Conservation (phyloP, 805 yeast genomes). For the Middelhovenomyces tepae region DNA sequence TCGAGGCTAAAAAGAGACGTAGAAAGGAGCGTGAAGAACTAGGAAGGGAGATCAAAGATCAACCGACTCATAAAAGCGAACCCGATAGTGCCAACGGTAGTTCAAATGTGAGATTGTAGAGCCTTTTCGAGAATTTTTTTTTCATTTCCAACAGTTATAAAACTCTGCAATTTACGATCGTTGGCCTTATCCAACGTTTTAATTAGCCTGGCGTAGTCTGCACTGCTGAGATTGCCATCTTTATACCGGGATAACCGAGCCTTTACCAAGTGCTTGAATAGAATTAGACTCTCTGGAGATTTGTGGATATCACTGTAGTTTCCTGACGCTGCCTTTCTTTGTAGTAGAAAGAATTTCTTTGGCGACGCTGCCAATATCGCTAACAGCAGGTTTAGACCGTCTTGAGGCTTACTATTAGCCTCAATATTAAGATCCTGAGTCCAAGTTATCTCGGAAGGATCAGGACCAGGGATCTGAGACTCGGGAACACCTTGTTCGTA, state of each 20-base stretch:
- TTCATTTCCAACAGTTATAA: no score
- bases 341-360: constrained; percentile 11
- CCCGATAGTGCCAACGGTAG: no score
- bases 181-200: constrained; percentile 8
- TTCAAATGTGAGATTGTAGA: no score
- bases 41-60: no score
- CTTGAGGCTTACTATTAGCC: constrained; percentile 13
- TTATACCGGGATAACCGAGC: constrained; percentile 14
- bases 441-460: constrained; percentile 15
- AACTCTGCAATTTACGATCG: no score
- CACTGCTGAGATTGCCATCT: constrained; percentile 17
- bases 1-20: constrained; percentile 78
- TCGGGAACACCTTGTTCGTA: constrained; percentile 8
- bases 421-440: constrained; percentile 14
- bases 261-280: constrained; percentile 10
- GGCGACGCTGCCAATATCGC: constrained; percentile 14
- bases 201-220: constrained; percentile 15
- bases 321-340: constrained; percentile 14
- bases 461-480: constrained; percentile 5
- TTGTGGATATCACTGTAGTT: constrained; percentile 8
- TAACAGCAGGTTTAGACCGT: constrained; percentile 11
- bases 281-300: constrained; percentile 8
- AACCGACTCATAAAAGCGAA: no score
- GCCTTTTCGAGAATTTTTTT: no score
- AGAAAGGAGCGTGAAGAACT: constrained; percentile 37